Evolutionary conservation across 441 rosid genomes (phyloP), one percentile per base, ranked within the genome.

Genomic region (Jatropha podagrica): DNA sequence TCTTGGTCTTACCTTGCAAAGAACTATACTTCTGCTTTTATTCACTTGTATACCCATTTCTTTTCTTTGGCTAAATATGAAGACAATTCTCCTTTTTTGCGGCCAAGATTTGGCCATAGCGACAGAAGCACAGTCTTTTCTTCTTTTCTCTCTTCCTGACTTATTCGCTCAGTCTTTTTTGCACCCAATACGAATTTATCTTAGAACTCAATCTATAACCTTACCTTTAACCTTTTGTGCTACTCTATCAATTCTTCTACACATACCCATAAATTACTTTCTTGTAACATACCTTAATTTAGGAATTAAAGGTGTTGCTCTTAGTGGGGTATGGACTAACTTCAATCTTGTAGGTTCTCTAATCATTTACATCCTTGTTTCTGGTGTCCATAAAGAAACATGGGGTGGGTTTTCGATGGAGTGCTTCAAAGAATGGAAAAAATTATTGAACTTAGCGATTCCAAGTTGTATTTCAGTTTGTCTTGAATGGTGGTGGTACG

Each of bases 401-500:
- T 86, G 89, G 91, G 88, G 81, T 51, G 92, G 93, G 20, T 67
- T 86, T 67, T 81, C 85, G 27, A 74, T 56, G 78, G 90, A 90
- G 23, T 85, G 95, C 76, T 83, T 84, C 72, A 86, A 71, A 49
- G 92, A 89, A 82, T 95, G 99, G 98, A 87, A 81, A 76, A 49
- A 82, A 4, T 83, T 92, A 9, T 41, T 92, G 62, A 80, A 82
- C 69, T 80, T 95, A 56, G 89, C 98, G 4, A 78, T 95, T 49
- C 98, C 97, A 7, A 92, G 97, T 80, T 93, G 97, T 82, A 54
- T 90, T 62, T 95, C 98, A 1, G 97, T 95, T 46, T 95, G 98
- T 77, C 96, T 95, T 23, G 98, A 95, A 80, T 95, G 98, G 98
- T 95, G 98, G 98, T 95, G 97, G 90, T 95, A 95, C 59, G 98